A percentile compares a stretch with the other conserved stretches of the same genome.
Conservation (phyloP, 768 basidiomycete genomes). For the Sarcodon aspratus region DNA sequence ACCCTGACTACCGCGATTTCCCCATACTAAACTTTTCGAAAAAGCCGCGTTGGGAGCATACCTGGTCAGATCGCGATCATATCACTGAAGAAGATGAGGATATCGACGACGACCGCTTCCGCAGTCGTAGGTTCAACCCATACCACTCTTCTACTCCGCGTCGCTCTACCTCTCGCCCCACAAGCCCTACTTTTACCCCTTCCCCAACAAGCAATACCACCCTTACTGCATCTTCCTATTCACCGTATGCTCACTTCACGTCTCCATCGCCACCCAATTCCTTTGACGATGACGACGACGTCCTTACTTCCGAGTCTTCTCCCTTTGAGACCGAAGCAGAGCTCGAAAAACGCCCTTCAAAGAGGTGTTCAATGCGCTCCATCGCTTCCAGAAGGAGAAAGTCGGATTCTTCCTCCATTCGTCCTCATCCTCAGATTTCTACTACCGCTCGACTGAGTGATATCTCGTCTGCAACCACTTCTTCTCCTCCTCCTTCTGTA, state of each 20-base stretch:
- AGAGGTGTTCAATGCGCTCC: no score
- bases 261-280: not conserved
- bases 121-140: not conserved
- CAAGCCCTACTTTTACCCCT: not conserved
- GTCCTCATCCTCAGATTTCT: not conserved
- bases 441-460: not conserved
- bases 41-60: conserved; percentile 15
- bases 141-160: not conserved
- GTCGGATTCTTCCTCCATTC: not conserved
- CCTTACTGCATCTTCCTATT: not conserved
- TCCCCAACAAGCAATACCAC: not conserved
- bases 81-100: conserved; percentile 14
- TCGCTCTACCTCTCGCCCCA: not conserved
- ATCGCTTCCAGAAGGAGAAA: not conserved
- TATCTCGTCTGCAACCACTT: not conserved
- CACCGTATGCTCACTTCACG: not conserved
- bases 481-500: not conserved
- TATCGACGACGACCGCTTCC: conserved; percentile 4
- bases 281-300: not conserved
- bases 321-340: no score
- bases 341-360: no score
- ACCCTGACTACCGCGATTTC: conserved; percentile 59
- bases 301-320: no score
- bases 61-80: conserved; percentile 10
- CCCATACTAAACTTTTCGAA: conserved; percentile 24